Percentiles rank a stretch among this genome's conserved stretches.
Evolutionary conservation across 768 basidiomycete genomes (phyloP).

Genomic region (Polyporus arcularius): DNA sequence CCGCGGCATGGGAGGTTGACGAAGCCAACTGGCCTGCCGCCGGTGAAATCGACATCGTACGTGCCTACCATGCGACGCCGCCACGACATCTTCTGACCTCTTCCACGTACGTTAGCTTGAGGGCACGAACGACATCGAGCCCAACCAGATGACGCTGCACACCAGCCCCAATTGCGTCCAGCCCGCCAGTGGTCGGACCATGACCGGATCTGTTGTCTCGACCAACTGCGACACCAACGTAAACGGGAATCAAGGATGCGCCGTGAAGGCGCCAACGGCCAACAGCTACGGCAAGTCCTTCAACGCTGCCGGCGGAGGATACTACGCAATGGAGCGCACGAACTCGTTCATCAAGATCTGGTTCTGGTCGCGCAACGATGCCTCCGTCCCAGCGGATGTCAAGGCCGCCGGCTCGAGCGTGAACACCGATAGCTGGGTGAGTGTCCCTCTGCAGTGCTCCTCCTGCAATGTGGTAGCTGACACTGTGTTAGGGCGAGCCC

Average conservation of each 20-base stretch:
- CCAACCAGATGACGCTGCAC: constrained; percentile 58
- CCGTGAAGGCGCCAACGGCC: constrained; percentile 40
- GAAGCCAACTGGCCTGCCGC: constrained; percentile 48
- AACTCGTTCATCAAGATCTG: constrained; percentile 60
- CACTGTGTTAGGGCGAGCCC: constrained; percentile 49
- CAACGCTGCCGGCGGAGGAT: constrained; percentile 63
- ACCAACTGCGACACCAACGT: constrained; percentile 52
- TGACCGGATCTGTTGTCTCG: constrained; percentile 43
- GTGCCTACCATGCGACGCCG: not conserved
- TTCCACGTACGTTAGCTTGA: constrained; percentile 34
- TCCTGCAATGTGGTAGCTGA: not conserved
- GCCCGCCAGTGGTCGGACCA: constrained; percentile 38
- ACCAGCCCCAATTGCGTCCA: constrained; percentile 59
- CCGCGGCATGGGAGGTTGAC: constrained; percentile 59
- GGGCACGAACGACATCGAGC: constrained; percentile 56
- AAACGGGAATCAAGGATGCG: constrained; percentile 57
- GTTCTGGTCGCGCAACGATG: constrained; percentile 63
- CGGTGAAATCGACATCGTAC: constrained; percentile 43
- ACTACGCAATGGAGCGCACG: constrained; percentile 66
- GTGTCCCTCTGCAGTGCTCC: constrained; percentile 3
- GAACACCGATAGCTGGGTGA: constrained; percentile 56
- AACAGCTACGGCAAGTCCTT: constrained; percentile 59
- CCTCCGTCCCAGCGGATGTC: constrained; percentile 50
- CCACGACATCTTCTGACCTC: not conserved
- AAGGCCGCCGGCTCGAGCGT: constrained; percentile 39